Conservation (phyloP, 805 yeast species). For the Starmerella cellae region DNA sequence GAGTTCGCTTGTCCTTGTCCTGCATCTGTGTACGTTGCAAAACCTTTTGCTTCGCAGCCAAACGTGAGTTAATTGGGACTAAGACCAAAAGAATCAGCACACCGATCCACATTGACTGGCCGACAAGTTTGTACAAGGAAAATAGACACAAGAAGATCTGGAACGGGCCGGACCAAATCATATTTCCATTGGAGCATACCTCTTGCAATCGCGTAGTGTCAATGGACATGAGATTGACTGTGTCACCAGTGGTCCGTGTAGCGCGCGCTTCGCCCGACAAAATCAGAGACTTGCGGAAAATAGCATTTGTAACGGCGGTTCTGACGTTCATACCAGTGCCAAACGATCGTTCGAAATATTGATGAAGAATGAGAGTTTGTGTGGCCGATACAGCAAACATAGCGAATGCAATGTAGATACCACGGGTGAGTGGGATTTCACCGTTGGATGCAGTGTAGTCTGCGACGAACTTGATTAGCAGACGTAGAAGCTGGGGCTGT, state of each 20-base stretch:
- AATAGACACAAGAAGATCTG: constrained; percentile 65
- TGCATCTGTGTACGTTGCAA: constrained; percentile 76
- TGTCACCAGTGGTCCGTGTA: constrained; percentile 72
- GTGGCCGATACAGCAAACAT: constrained; percentile 51
- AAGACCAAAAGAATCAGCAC: constrained; percentile 60
- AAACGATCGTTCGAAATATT: constrained; percentile 40
- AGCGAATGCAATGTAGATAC: constrained; percentile 46
- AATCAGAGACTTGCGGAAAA: constrained; percentile 56
- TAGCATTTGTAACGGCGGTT: constrained; percentile 47
- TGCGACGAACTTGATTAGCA: constrained; percentile 49
- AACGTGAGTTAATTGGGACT: constrained; percentile 63
- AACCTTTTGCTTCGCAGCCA: constrained; percentile 47
- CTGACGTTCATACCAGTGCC: constrained; percentile 50
- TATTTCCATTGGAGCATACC: constrained; percentile 59
- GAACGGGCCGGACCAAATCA: constrained; percentile 88
- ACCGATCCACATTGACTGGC: constrained; percentile 91
- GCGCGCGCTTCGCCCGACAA: constrained; percentile 55
- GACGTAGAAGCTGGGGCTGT: constrained; percentile 73
- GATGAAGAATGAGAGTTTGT: constrained; percentile 53
- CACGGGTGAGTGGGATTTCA: constrained; percentile 37
- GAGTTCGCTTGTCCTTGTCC: constrained; percentile 80
- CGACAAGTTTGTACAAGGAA: constrained; percentile 59
- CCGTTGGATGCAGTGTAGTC: constrained; percentile 28
- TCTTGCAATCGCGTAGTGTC: constrained; percentile 85
- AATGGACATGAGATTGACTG: constrained; percentile 87